These are phyloP conservation scores for Helianthus annuus DNA, from an alignment of 129 eudicot species.

Conservation along the genomic window HanXRQr2.0-SUNRISE NC_035443.2:164869569-164870068, in stretches of 20 bases:
- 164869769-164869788: conserved; percentile 36
- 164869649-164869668: conserved; percentile 44
- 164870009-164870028: background rate
- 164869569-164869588: conserved; percentile 62
- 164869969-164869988: background rate
- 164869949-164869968: background rate
- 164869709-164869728: conserved; percentile 96
- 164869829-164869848: conserved; percentile 52
- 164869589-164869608: conserved; percentile 73
- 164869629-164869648: conserved; percentile 79
- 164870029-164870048: background rate
- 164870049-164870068: too few species aligned
- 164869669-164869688: conserved; percentile 50
- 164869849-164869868: conserved; percentile 67
- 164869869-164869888: background rate
- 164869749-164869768: conserved; percentile 42
- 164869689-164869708: conserved; percentile 53
- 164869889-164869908: background rate
- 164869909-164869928: background rate
- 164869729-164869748: conserved; percentile 63
- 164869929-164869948: background rate
- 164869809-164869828: conserved; percentile 14
- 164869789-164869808: conserved; percentile 40
- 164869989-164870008: background rate
- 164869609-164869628: conserved; percentile 83